phyloP scores from a whole-genome alignment of 2,329 filamentous ascomycete genomes.

The Stromatinia cepivora region DNA sequence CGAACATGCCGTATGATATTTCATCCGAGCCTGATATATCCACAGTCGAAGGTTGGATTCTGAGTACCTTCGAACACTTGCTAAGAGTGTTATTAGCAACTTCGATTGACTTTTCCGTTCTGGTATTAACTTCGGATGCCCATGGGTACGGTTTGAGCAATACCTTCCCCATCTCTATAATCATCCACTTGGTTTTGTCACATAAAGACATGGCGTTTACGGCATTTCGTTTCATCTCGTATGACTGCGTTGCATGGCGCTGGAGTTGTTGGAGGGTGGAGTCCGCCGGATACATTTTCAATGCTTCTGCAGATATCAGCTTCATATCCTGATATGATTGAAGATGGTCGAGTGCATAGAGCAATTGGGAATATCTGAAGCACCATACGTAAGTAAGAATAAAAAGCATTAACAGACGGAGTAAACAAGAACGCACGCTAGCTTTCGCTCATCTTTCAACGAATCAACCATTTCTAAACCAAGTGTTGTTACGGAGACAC shows the following conservation, averaged over 20 bases:
- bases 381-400: neutral
- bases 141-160: neutral
- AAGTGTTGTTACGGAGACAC: neutral
- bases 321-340: neutral
- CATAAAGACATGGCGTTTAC: neutral
- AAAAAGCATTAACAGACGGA: too few relatives aligned
- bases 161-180: neutral
- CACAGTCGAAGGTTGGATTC: neutral
- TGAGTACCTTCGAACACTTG: neutral
- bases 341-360: neutral
- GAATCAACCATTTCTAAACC: neutral
- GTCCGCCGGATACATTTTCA: neutral
- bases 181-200: neutral
- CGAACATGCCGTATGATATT: conserved; percentile 14
- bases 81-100: neutral
- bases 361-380: neutral
- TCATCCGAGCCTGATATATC: neutral
- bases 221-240: neutral
- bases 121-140: neutral
- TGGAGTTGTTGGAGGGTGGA: neutral
- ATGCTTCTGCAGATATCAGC: neutral
- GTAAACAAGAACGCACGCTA: neutral
- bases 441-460: neutral
- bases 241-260: neutral
- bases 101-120: neutral